These are phyloP conservation scores for Pleurotus pulmonarius DNA, from an alignment of 768 basidiomycete genomes.

Conservation along the genomic window DNA sequence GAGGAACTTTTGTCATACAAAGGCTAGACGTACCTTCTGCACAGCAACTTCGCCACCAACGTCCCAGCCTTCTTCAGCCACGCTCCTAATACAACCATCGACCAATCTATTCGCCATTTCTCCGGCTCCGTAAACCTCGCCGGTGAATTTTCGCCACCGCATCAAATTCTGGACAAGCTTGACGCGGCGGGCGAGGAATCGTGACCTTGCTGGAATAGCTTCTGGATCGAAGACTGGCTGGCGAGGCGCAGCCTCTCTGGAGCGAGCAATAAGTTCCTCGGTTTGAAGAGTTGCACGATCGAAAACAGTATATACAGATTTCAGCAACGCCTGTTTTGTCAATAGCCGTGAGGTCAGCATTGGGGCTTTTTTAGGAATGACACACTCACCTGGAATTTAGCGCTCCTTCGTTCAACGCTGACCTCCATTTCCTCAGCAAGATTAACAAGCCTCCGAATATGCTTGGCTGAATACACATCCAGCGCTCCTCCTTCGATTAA, in stretches of 20 bases:
- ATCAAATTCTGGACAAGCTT: constrained; percentile 77
- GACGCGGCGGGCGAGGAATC: constrained; percentile 60
- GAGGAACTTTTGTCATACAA: constrained; percentile 8
- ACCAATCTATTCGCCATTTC: constrained; percentile 54
- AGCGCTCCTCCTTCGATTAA: constrained; percentile 76
- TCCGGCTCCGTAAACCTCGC: constrained; percentile 55
- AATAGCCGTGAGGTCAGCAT: too few species aligned
- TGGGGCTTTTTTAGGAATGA: background rate
- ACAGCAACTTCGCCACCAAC: constrained; percentile 73
- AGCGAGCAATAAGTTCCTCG: constrained; percentile 46
- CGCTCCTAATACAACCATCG: constrained; percentile 53
- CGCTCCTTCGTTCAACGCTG: constrained; percentile 58
- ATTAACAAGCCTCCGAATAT: constrained; percentile 64
- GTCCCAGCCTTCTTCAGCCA: constrained; percentile 81
- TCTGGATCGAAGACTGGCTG: constrained; percentile 69
- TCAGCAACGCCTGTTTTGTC: constrained; percentile 47
- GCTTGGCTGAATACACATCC: constrained; percentile 72
- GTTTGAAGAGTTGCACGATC: constrained; percentile 51
- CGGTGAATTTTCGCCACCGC: constrained; percentile 71
- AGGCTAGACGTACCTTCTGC: constrained; percentile 43
- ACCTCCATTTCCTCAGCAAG: constrained; percentile 79
- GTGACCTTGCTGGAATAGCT: constrained; percentile 63
- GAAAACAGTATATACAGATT: constrained; percentile 49
- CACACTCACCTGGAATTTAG: constrained; percentile 58
- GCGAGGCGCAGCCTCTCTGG: constrained; percentile 30